Conservation (phyloP, 2,329 filamentous ascomycete species). For the Colletotrichum graminicola region DNA sequence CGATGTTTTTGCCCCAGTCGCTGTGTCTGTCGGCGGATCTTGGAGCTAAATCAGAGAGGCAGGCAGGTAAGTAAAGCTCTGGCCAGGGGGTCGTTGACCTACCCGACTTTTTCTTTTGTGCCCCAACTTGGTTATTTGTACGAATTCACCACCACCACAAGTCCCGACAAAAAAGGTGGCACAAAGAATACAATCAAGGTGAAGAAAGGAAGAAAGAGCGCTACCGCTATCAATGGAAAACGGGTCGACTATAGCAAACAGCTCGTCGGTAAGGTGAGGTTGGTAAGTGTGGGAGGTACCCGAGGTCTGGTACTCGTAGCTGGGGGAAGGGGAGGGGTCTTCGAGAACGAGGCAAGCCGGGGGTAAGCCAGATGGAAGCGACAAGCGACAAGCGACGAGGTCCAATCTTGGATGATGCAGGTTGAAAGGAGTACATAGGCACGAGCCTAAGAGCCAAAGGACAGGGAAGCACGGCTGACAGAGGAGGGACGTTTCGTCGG, state of each 20-base stretch:
- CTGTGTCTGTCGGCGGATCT: constrained; percentile 28
- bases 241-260: constrained; percentile 18
- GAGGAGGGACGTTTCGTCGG: constrained; percentile 26
- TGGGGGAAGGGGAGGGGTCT: not conserved
- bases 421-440: constrained; percentile 12
- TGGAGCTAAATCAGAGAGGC: constrained; percentile 34
- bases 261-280: constrained; percentile 5
- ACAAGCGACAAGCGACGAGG: constrained; percentile 21
- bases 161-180: not conserved
- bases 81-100: not conserved
- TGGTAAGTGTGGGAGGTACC: not conserved
- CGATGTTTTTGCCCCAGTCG: constrained; percentile 32
- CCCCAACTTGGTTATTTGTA: not conserved
- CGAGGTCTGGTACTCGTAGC: constrained; percentile 7
- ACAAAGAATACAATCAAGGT: not conserved
- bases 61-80: constrained; percentile 17
- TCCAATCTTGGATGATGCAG: constrained; percentile 39
- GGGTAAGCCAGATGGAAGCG: constrained; percentile 72
- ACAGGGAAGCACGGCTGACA: constrained; percentile 32
- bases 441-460: constrained; percentile 5
- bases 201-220: not conserved
- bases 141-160: not conserved
- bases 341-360: not conserved
- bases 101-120: not conserved
- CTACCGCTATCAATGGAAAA: not conserved